These are phyloP conservation scores for Senna tora DNA, from an alignment of 306 rosid species.

Conservation along the genomic window DNA sequence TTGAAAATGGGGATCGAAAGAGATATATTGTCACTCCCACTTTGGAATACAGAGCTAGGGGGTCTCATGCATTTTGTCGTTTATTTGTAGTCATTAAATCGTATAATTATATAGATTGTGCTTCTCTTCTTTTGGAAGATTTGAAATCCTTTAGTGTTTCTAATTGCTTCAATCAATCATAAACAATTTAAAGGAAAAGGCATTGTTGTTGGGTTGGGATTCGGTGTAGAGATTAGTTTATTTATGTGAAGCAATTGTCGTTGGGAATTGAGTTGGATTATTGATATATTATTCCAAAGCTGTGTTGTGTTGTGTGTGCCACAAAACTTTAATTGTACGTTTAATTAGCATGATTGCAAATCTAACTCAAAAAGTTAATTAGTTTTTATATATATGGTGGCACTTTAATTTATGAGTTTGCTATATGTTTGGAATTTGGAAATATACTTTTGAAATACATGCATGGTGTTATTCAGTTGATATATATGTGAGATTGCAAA, in stretches of 20 bases:
- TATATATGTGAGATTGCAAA: not conserved
- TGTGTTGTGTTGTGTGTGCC: constrained; percentile 7
- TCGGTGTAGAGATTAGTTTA: constrained; percentile 28
- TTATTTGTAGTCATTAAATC: not conserved
- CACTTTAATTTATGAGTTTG: not conserved
- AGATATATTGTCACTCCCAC: constrained; percentile 12
- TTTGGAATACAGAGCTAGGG: not conserved
- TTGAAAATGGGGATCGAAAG: constrained; percentile 6
- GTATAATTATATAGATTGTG: not conserved
- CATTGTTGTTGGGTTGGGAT: constrained; percentile 40
- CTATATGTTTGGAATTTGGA: not conserved
- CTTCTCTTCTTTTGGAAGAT: constrained; percentile 27
- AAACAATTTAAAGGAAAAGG: constrained; percentile 37
- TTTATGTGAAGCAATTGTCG: constrained; percentile 8
- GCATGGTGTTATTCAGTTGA: not conserved
- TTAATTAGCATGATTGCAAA: not conserved
- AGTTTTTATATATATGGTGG: no score
- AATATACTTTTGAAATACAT: not conserved
- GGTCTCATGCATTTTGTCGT: not conserved
- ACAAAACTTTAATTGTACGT: no score
- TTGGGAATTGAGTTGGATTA: constrained; percentile 37
- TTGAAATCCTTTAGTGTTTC: not conserved
- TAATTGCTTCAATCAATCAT: constrained; percentile 25
- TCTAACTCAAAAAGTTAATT: no score
- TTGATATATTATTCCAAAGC: not conserved